These are phyloP conservation scores for Eucalyptus pauciflora DNA, from an alignment of 345 rosid species.

Conservation along the genomic window DNA sequence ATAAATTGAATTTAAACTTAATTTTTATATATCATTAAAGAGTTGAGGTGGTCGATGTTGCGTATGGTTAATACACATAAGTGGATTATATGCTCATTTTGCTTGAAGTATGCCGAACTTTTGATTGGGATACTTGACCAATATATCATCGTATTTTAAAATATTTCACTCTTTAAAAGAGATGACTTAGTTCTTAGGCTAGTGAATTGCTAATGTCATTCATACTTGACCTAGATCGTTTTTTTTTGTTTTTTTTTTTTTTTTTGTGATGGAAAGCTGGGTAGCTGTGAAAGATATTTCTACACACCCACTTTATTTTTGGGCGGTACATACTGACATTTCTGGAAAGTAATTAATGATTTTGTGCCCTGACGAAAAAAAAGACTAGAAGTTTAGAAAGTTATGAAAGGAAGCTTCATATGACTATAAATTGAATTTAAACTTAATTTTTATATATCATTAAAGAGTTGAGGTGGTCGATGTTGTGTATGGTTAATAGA, in stretches of 20 bases:
- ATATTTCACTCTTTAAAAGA: not conserved
- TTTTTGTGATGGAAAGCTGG: not conserved
- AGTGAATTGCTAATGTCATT: not conserved
- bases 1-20: not conserved
- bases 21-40: not conserved
- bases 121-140: not conserved
- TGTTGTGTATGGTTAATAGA: not conserved
- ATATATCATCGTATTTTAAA: not conserved
- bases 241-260: not conserved
- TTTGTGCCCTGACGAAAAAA: not conserved
- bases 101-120: not conserved
- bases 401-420: not conserved
- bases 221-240: too few relatives aligned
- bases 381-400: not conserved
- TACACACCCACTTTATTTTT: not conserved
- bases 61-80: not conserved
- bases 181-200: not conserved
- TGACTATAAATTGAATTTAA: not conserved
- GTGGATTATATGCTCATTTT: not conserved
- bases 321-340: not conserved
- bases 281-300: not conserved
- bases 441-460: not conserved
- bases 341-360: not conserved
- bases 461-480: not conserved
- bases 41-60: not conserved